phyloP scores from a whole-genome alignment of 2,329 filamentous ascomycete genomes.

The Lasiodiplodia sp. region DNA sequence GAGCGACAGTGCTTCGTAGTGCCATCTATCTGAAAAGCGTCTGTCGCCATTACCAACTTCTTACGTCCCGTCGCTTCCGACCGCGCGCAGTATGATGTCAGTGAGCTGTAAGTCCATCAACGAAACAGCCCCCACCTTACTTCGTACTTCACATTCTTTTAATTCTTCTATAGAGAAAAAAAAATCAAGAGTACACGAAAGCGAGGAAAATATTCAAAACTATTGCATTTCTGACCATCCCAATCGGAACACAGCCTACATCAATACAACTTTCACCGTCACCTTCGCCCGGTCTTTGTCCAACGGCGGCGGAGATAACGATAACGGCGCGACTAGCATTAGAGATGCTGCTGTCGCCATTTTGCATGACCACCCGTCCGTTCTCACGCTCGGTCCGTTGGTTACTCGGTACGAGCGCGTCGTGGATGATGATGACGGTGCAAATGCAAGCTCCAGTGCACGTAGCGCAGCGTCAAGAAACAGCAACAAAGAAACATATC shows the following conservation, averaged over 20 bases:
- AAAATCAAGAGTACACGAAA: no score
- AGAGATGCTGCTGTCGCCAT: conserved; percentile 3
- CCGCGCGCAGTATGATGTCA: neutral
- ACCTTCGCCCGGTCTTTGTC: neutral
- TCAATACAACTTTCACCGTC: conserved; percentile 13
- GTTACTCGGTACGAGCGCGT: conserved; percentile 5
- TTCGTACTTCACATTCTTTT: neutral
- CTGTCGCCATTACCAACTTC: neutral
- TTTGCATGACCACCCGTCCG: conserved; percentile 17
- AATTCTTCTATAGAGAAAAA: neutral
- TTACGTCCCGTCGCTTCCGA: neutral
- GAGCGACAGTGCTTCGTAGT: neutral
- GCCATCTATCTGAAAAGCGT: no score
- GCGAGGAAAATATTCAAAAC: no score
- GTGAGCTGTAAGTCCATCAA: neutral
- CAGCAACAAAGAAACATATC: neutral
- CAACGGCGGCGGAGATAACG: neutral
- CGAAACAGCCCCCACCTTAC: neutral
- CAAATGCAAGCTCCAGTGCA: no score
- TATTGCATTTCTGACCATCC: neutral
- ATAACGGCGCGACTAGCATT: neutral
- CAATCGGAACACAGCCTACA: neutral
- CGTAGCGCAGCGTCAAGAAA: no score
- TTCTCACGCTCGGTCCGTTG: conserved; percentile 21
- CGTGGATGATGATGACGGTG: neutral